phyloP scores from a whole-genome alignment of 257 asterid genomes.

The Avicennia marina region DNA sequence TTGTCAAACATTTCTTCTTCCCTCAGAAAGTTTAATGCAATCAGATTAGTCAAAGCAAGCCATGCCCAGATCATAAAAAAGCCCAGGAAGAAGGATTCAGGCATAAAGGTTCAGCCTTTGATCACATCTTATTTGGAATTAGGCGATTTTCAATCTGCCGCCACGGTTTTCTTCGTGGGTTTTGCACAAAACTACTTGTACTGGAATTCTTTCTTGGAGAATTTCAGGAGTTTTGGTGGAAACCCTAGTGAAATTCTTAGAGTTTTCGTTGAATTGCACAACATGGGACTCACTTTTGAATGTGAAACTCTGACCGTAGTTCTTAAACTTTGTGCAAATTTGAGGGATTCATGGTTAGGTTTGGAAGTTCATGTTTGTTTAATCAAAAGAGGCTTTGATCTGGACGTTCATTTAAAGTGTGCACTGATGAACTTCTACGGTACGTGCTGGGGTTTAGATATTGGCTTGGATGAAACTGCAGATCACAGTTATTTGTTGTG shows the following conservation, averaged over 20 bases:
- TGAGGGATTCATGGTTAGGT: slow-evolving; percentile 37
- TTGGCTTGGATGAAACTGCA: slow-evolving; percentile 37
- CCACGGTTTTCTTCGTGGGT: slow-evolving; percentile 43
- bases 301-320: slow-evolving; percentile 29
- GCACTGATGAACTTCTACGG: slow-evolving; percentile 63
- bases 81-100: slow-evolving; percentile 23
- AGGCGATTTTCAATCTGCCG: slow-evolving; percentile 47
- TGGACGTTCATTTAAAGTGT: slow-evolving; percentile 34
- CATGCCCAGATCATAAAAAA: slow-evolving; percentile 61
- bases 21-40: slow-evolving; percentile 16
- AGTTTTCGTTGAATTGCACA: slow-evolving; percentile 34
- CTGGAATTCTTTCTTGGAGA: slow-evolving; percentile 46
- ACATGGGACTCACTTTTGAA: slow-evolving; percentile 43
- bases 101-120: slow-evolving; percentile 39
- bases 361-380: slow-evolving; percentile 46
- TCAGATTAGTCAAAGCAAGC: slow-evolving; percentile 32
- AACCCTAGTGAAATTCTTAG: slow-evolving; percentile 49
- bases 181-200: slow-evolving; percentile 33
- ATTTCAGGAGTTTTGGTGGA: slow-evolving; percentile 39
- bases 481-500: slow-evolving; percentile 31
- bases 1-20: slow-evolving; percentile 15
- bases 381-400: slow-evolving; percentile 52
- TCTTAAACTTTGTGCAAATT: slow-evolving; percentile 45
- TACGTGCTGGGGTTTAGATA: slow-evolving; percentile 35
- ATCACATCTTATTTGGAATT: slow-evolving; percentile 38